Evolutionary conservation across 306 rosid genomes (phyloP).

Genomic region (Glycine latifolia): DNA sequence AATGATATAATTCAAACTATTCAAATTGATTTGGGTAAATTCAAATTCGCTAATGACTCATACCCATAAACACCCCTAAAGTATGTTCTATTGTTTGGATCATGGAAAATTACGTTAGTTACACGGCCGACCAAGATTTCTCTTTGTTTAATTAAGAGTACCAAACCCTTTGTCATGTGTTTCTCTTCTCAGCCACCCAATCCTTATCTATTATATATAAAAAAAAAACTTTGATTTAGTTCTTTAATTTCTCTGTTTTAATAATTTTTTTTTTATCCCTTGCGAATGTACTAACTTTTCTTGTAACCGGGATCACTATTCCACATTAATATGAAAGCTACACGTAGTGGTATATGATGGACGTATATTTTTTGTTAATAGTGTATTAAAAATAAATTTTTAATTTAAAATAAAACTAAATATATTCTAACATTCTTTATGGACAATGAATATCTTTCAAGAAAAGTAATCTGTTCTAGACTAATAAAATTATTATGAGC

Average conservation of each 20-base stretch:
- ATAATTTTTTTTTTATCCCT: background rate
- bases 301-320: background rate
- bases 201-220: background rate
- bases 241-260: background rate
- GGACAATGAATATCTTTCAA: background rate
- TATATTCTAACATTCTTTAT: too few species aligned
- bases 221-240: background rate
- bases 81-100: conserved; percentile 1
- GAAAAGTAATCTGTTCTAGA: too few species aligned
- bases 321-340: background rate
- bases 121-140: conserved; percentile 13
- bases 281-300: background rate
- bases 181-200: conserved; percentile 20
- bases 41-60: too few species aligned
- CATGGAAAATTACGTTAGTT: conserved; percentile 2
- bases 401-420: too few species aligned
- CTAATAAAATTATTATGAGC: too few species aligned
- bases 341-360: background rate
- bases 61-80: background rate
- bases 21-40: too few species aligned
- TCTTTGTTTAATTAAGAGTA: conserved; percentile 4
- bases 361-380: too few species aligned
- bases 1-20: too few species aligned
- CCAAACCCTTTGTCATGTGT: background rate
- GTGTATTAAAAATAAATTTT: too few species aligned